Base-by-base conservation (phyloP, 225 moss, liverwort and hornwort genomes). In the Sphagnum contortum region DNA sequence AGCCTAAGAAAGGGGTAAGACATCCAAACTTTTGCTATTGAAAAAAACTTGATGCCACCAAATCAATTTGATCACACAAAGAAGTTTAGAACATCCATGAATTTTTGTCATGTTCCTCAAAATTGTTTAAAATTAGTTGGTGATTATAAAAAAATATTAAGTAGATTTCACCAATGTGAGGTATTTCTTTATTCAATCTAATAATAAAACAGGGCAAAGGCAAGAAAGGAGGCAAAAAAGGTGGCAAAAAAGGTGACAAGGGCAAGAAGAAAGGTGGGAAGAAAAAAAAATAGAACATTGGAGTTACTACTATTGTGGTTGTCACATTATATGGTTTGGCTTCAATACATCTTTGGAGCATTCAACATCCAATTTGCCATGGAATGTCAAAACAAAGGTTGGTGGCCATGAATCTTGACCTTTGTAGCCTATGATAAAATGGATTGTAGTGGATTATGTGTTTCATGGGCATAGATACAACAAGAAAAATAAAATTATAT, bases 221-320 rank as follows among this genome's bases (percentile, higher is more conserved):
- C 3, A 61, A 61, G 0, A 45, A 61, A 48, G 61, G 61, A 61
- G 61, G 3, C 2, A 61, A 61, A n/a, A 61, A 45, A 45, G 61
- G 61, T 8, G 61, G 3, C 2, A 61, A 61, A n/a, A 61, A 45
- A 45, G 61, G 61, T 8, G 48, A 48, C 6, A 61, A 61, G 8
- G 61, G 61, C 4, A 48, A n/a, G 3, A 61, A 58, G 12, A 58
- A 58, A 3, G 13, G 58, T 13, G 12, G 58, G 29, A 58, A 48
- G 61, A 61, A 61, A 46, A 61, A 61, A 12, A 61, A 61, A 48
- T 61, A 61, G 48, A 29, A 29, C 29, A 29, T 29, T 29, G 29
- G 29, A 29, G 29, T 29, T 29, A 29, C 29, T 29, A 29, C 29
- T 29, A 29, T 29, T 29, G 29, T 29, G 29, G 29, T 29, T 29